phyloP scores from a whole-genome alignment of 2,329 filamentous ascomycete genomes.

The Intubia oerlemansii region DNA sequence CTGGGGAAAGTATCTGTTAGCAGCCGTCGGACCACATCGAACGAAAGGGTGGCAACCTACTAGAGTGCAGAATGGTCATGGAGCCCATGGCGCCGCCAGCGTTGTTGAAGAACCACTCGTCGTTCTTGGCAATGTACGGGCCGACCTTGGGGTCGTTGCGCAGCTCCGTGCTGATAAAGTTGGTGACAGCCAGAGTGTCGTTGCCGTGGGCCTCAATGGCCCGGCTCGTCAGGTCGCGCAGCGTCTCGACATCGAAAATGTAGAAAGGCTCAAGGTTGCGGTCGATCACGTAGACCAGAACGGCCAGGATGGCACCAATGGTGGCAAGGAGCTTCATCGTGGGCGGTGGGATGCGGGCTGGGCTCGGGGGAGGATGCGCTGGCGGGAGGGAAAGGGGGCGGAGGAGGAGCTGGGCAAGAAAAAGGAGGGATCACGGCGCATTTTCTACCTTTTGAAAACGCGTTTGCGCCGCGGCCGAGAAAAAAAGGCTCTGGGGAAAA shows the following conservation, averaged over 20 bases:
- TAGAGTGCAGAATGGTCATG: conserved; percentile 80
- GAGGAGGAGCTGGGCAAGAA: background rate
- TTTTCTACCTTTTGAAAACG: too few species aligned
- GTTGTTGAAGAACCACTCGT: conserved; percentile 87
- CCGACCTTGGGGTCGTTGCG: conserved; percentile 26
- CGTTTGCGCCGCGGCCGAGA: too few species aligned
- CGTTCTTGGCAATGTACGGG: conserved; percentile 40
- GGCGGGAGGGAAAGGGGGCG: background rate
- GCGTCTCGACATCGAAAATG: conserved; percentile 48
- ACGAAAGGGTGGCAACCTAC: conserved; percentile 14
- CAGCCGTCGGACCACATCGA: conserved; percentile 11
- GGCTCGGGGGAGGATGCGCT: too few species aligned
- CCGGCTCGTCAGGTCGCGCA: conserved; percentile 45
- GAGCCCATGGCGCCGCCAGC: conserved; percentile 79
- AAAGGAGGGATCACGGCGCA: too few species aligned
- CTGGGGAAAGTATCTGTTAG: conserved; percentile 15
- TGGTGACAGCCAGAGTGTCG: conserved; percentile 47
- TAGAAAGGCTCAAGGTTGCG: conserved; percentile 44
- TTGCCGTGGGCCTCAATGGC: conserved; percentile 51
- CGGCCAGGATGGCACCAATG: conserved; percentile 30
- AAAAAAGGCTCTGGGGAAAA: too few species aligned
- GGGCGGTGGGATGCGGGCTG: too few species aligned
- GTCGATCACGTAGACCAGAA: conserved; percentile 33
- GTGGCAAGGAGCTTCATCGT: conserved; percentile 24
- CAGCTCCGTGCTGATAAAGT: conserved; percentile 49